These are phyloP conservation scores for Platanthera zijinensis DNA, from an alignment of 106 monocot genomes.

Conservation along the genomic window DNA sequence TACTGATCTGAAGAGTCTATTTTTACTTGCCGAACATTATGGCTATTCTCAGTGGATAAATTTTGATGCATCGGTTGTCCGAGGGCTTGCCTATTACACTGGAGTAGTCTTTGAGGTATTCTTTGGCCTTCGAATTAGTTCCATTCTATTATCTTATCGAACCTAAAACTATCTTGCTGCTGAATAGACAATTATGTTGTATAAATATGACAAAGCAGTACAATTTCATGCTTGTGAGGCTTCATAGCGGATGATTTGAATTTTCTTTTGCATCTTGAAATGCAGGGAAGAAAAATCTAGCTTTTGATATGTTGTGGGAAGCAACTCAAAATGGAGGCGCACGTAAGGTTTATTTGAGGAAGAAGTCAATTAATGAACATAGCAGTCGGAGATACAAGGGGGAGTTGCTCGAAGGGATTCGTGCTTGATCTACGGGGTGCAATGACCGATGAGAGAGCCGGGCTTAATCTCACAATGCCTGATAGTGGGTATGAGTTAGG, in stretches of 20 bases:
- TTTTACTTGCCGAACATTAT: constrained; percentile 85
- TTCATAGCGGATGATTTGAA: background rate
- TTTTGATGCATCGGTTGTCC: constrained; percentile 97
- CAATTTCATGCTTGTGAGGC: background rate
- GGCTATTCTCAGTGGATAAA: constrained; percentile 88
- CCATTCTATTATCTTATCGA: background rate
- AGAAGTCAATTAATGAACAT: background rate
- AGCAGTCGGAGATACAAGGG: background rate
- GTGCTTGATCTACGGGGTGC: too few species aligned
- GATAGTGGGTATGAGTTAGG: too few species aligned
- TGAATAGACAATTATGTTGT: background rate
- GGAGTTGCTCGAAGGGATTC: too few species aligned
- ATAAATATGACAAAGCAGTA: background rate
- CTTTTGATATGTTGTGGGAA: background rate
- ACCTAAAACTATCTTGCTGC: background rate
- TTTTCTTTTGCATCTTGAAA: background rate
- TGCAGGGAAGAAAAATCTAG: background rate
- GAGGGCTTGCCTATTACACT: constrained; percentile 98
- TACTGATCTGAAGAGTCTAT: constrained; percentile 83
- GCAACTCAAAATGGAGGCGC: background rate
- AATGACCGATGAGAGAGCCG: too few species aligned
- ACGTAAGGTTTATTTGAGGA: background rate
- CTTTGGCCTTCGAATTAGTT: constrained; percentile 1
- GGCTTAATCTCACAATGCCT: too few species aligned
- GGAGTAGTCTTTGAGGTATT: constrained; percentile 98